Conservation (phyloP, 495 filamentous ascomycete species). For the Xylaria telfairii region DNA sequence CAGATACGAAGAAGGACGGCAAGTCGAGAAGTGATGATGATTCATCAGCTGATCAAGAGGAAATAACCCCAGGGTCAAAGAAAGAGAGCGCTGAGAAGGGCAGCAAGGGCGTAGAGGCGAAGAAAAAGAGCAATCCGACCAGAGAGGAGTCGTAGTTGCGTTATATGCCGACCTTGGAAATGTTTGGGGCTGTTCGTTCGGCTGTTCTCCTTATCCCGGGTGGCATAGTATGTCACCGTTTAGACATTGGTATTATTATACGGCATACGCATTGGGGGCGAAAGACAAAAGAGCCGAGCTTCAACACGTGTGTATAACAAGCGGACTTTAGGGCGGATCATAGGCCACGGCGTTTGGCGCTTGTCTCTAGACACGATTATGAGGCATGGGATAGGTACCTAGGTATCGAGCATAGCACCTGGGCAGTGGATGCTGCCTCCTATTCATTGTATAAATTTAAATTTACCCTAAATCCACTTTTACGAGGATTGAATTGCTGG, state of each 20-base stretch:
- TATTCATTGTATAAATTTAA: constrained; percentile 36
- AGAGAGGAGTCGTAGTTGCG: constrained; percentile 35
- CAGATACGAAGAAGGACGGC: constrained; percentile 30
- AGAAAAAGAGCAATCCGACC: constrained; percentile 35
- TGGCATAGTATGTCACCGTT: constrained; percentile 7
- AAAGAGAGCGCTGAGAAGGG: constrained; percentile 37
- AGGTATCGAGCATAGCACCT: constrained; percentile 31
- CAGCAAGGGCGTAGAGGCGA: constrained; percentile 27
- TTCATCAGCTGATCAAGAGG: constrained; percentile 29
- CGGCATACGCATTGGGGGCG: constrained; percentile 7
- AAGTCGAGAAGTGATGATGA: constrained; percentile 10
- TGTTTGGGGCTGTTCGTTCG: constrained; percentile 1
- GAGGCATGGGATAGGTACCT: constrained; percentile 40
- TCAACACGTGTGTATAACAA: constrained; percentile 39
- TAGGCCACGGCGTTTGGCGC: constrained; percentile 41
- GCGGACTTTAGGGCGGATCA: constrained; percentile 37
- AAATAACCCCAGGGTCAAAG: constrained; percentile 36
- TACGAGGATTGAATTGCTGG: neutral
- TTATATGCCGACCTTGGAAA: neutral
- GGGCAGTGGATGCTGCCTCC: constrained; percentile 28
- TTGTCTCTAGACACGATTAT: constrained; percentile 39
- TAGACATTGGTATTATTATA: constrained; percentile 14
- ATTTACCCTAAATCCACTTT: constrained; percentile 6
- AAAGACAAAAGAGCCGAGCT: constrained; percentile 14
- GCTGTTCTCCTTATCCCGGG: constrained; percentile 10